Conservation (phyloP, 805 yeast species). For the Yarrowia yakushimensis region DNA sequence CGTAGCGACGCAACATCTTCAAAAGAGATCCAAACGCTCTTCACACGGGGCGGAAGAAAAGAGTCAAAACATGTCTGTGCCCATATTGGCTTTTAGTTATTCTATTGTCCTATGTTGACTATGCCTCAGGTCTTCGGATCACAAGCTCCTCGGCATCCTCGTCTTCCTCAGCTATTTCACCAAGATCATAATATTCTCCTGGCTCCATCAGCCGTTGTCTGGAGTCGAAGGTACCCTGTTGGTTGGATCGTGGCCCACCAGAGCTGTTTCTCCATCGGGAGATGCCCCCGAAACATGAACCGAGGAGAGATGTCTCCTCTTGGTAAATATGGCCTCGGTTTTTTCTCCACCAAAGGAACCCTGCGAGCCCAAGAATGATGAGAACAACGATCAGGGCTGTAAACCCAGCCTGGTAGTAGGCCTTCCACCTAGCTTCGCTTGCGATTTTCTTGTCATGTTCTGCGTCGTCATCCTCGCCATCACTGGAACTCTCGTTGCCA, state of each 20-base stretch:
- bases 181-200: slow-evolving; percentile 21
- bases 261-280: slow-evolving; percentile 21
- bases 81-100: no score
- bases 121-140: slow-evolving; percentile 1
- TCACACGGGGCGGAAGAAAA: no score
- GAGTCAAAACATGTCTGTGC: no score
- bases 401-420: slow-evolving; percentile 41
- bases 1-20: no score
- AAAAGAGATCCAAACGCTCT: no score
- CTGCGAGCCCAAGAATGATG: slow-evolving; percentile 28
- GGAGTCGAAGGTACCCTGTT: not conserved
- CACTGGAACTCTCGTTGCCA: not conserved
- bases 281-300: slow-evolving; percentile 23
- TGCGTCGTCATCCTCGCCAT: not conserved
- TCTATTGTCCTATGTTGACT: not conserved
- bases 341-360: slow-evolving; percentile 30
- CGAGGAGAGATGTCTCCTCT: slow-evolving; percentile 15
- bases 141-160: slow-evolving; percentile 30
- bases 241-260: not conserved
- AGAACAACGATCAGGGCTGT: slow-evolving; percentile 39
- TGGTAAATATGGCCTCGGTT: slow-evolving; percentile 29
- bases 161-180: slow-evolving; percentile 32
- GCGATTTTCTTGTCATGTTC: slow-evolving; percentile 32
- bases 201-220: slow-evolving; percentile 21
- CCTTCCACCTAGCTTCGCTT: slow-evolving; percentile 38